Percentiles rank a stretch among this genome's conserved stretches.
phyloP scores from a whole-genome alignment of 257 asterid genomes.

The Nicotiana otophora region DNA sequence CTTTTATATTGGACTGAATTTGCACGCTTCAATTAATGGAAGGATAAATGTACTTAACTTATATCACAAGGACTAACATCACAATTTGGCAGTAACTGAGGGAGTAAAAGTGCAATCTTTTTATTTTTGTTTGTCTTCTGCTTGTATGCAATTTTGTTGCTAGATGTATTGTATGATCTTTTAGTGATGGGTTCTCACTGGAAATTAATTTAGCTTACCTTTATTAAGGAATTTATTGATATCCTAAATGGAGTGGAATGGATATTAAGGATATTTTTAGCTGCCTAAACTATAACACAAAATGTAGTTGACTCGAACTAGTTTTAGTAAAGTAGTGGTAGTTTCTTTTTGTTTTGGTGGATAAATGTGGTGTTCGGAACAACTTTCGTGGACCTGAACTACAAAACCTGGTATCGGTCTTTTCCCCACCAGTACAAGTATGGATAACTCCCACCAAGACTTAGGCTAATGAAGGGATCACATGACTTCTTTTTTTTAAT shows the following conservation, averaged over 20 bases:
- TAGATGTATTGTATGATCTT: too few relatives aligned
- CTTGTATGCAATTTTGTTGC: neutral
- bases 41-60: neutral
- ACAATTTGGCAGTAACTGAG: neutral
- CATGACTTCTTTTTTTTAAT: too few relatives aligned
- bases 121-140: neutral
- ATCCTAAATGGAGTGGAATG: neutral
- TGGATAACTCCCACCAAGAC: neutral
- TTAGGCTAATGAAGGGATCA: neutral
- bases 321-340: neutral
- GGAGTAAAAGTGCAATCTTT: neutral
- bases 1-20: too few relatives aligned
- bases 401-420: too few relatives aligned
- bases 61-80: neutral
- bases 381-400: neutral
- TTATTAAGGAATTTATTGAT: neutral
- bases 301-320: neutral
- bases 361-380: too few relatives aligned
- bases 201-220: neutral
- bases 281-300: neutral
- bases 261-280: neutral
- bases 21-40: too few relatives aligned
- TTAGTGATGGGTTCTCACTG: neutral
- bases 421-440: neutral
- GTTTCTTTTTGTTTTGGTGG: too few relatives aligned